phyloP scores from a whole-genome alignment of 2,329 filamentous ascomycete genomes.

The Fusarium sp. region DNA sequence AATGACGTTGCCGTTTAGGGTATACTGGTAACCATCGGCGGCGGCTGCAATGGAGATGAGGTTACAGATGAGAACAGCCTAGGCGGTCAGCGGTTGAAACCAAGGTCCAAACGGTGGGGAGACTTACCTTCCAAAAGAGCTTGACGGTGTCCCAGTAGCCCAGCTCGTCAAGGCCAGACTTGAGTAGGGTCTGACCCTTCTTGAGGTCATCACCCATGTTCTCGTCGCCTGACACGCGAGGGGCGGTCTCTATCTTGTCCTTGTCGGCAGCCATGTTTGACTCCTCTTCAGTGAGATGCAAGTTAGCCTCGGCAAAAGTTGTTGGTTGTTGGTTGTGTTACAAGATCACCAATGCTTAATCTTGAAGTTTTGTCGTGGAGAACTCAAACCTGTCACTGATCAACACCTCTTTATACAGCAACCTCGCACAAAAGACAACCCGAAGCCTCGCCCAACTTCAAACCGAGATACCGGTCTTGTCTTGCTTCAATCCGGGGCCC shows the following conservation, averaged over 20 bases:
- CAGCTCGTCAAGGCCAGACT: constrained; percentile 3
- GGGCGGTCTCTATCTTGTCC: background rate
- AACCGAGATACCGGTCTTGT: background rate
- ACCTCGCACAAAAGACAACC: background rate
- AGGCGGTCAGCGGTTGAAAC: background rate
- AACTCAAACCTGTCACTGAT: background rate
- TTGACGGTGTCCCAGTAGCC: constrained; percentile 8
- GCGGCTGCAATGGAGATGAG: constrained; percentile 17
- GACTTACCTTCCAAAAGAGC: constrained; percentile 8
- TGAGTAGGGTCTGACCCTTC: background rate
- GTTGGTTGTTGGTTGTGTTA: background rate
- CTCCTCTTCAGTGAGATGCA: background rate
- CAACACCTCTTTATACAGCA: background rate
- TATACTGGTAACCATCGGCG: constrained; percentile 16
- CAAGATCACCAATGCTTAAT: background rate
- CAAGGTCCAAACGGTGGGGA: no score
- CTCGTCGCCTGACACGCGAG: background rate
- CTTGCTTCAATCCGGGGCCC: background rate
- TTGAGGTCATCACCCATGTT: background rate
- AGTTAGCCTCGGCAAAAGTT: background rate
- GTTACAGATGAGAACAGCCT: constrained; percentile 20
- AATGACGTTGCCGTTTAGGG: constrained; percentile 20
- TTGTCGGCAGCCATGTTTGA: background rate
- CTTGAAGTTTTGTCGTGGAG: background rate
- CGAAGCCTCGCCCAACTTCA: background rate